phyloP scores from a whole-genome alignment of 495 filamentous ascomycete species.

The Haplographium delicatum region DNA sequence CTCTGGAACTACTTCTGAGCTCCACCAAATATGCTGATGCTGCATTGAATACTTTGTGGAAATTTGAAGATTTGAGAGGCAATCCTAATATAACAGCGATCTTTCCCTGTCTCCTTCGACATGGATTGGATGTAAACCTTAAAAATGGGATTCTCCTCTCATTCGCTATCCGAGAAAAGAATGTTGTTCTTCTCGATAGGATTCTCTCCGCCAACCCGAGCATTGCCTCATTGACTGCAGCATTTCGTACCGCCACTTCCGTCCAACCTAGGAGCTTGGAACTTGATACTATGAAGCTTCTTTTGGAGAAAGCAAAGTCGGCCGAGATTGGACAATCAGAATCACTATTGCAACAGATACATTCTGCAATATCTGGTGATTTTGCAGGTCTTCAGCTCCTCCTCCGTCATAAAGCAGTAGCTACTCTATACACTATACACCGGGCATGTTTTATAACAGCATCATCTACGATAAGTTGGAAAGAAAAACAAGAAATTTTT shows the following conservation, averaged over 20 bases:
- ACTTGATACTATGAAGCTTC: constrained; percentile 8
- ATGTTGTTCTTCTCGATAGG: constrained; percentile 1
- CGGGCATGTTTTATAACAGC: constrained; percentile 6
- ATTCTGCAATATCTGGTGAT: constrained; percentile 8
- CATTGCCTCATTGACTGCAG: neutral
- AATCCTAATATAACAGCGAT: constrained; percentile 8
- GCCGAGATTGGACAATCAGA: constrained; percentile 13
- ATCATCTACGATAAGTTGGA: constrained; percentile 2
- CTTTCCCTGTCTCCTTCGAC: constrained; percentile 1
- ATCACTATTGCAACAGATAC: neutral
- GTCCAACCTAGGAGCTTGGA: neutral
- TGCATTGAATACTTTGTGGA: constrained; percentile 5
- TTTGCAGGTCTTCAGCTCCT: constrained; percentile 5
- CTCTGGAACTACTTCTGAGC: constrained; percentile 4
- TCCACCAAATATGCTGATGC: neutral
- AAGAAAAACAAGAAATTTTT: constrained; percentile 8
- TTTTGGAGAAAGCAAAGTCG: constrained; percentile 5
- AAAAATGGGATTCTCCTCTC: constrained; percentile 5
- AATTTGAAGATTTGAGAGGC: constrained; percentile 5
- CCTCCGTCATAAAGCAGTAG: constrained; percentile 12
- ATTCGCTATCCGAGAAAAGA: constrained; percentile 6
- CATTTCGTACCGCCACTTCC: constrained; percentile 4
- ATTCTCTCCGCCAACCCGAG: constrained; percentile 6
- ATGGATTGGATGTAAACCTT: constrained; percentile 9
- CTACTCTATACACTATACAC: constrained; percentile 1